A percentile compares a stretch with the other conserved stretches of the same genome.
Evolutionary conservation across 192 early-diverging fungal genomes (phyloP).

Genomic region (Podochytrium sp.): DNA sequence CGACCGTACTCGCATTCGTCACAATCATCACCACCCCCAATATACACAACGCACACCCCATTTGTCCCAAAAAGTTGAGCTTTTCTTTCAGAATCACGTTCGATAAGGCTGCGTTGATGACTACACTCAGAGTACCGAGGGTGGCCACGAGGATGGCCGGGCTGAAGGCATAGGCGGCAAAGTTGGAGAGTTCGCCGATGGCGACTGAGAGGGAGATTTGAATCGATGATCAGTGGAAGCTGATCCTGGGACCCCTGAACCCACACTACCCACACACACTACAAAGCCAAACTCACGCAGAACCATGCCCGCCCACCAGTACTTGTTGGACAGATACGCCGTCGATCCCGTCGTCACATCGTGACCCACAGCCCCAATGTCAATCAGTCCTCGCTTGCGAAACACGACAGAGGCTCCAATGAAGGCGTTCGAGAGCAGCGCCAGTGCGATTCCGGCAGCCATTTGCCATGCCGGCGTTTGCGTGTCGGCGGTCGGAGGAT

Average conservation of each 20-base stretch:
- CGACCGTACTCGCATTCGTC: slow-evolving; percentile 50
- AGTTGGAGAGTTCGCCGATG: slow-evolving; percentile 92
- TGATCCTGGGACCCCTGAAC: neutral
- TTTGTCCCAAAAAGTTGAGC: slow-evolving; percentile 60
- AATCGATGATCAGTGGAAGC: neutral
- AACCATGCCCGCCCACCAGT: slow-evolving; percentile 89
- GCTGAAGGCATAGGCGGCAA: slow-evolving; percentile 94
- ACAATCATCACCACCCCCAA: slow-evolving; percentile 62
- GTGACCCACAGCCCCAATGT: slow-evolving; percentile 35
- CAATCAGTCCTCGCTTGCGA: slow-evolving; percentile 84
- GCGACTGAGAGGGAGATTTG: slow-evolving; percentile 60
- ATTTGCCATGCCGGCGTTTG: slow-evolving; percentile 28
- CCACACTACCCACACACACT: neutral
- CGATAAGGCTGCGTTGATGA: slow-evolving; percentile 72
- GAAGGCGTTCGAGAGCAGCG: slow-evolving; percentile 78
- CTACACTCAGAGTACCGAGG: slow-evolving; percentile 88
- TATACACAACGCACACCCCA: slow-evolving; percentile 68
- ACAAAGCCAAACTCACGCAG: slow-evolving; percentile 54
- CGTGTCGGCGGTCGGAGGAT: no score
- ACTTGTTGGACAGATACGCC: slow-evolving; percentile 78
- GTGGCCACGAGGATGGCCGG: slow-evolving; percentile 96
- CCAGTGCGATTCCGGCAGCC: slow-evolving; percentile 76
- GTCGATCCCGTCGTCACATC: slow-evolving; percentile 34
- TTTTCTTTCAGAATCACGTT: slow-evolving; percentile 66
- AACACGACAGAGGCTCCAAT: slow-evolving; percentile 88